Base-by-base conservation (phyloP, 2,329 filamentous ascomycete species). In the Leptodontidium sp. region DNA sequence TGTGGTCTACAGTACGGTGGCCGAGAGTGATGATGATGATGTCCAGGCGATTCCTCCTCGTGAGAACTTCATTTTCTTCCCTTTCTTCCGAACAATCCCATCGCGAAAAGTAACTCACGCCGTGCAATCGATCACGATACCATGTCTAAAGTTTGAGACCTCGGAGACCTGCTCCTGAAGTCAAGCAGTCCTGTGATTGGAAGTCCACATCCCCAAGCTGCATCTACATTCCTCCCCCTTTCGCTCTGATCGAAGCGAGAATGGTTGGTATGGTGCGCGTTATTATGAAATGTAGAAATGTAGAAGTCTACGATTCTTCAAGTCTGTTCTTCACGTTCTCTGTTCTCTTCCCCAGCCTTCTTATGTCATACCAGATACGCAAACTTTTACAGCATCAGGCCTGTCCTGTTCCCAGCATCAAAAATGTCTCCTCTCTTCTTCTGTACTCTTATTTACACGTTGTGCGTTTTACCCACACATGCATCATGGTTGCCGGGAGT, bases 341-440 rank as follows among this genome's bases (percentile, higher is more conserved):
- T 58, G 4, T 14, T 45, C 57, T 26, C 14, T 26, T 21, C 11
- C 2, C 9, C 47, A 5, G n/a, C 38, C 43, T 9, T 24, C 12
- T 45, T 11, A 29, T 43, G 9, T 24, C 21, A 12, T 59, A 3
- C 21, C n/a, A 17, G 29, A 15, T 21, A 45, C 35, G 38, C 21
- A 45, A 2, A 14, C 17, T 59, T 9, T 21, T 24, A 12, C 38
- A 55, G 14, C 52, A 59, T 14, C 15, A 47, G 26, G 43, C 59
- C 59, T 50, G 43, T 4, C 59, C 59, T 62, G 43, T 45, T 14
- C 15, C 7, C 35, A 59, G 12, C 21, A 49, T 35, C 43, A 45
- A 12, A 57, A 24, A 64, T 64, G 62, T 43, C 45, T 38, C 24
- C 47, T 43, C 17, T 57, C 32, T 64, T 64, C 50, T 47, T 40